A percentile compares a stretch with the other conserved stretches of the same genome.
These are phyloP conservation scores for Brassica balearica DNA, from an alignment of 441 rosid genomes.

Conservation along the genomic window DNA sequence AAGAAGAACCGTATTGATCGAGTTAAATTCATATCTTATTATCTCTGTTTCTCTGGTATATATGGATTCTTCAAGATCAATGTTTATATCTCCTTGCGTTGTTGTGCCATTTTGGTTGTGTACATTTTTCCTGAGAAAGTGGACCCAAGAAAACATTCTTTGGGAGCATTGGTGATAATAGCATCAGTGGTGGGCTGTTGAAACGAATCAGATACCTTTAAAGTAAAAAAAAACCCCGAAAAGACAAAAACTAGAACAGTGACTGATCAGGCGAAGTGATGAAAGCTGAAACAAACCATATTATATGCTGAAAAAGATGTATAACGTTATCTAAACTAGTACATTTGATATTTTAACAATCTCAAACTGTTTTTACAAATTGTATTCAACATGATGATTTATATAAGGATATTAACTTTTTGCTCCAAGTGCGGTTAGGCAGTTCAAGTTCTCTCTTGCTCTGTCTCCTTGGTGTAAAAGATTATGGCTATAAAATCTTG, in stretches of 20 bases:
- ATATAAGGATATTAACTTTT: background rate
- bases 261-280: conserved; percentile 29
- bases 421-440: background rate
- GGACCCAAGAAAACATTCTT: conserved; percentile 44
- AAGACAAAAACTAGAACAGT: conserved; percentile 31
- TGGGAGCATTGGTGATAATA: conserved; percentile 36
- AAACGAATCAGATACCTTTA: conserved; percentile 43
- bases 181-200: conserved; percentile 45
- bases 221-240: conserved; percentile 26
- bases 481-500: conserved; percentile 3
- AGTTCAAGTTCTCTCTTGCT: background rate
- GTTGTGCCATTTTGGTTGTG: conserved; percentile 7
- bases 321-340: background rate
- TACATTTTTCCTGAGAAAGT: conserved; percentile 33
- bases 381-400: background rate
- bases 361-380: background rate
- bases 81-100: background rate
- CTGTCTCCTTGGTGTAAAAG: conserved; percentile 15
- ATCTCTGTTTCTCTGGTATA: background rate
- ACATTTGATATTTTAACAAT: background rate
- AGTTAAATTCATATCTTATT: background rate
- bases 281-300: conserved; percentile 8
- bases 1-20: conserved; percentile 50
- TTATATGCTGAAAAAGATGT: background rate
- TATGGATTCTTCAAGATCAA: conserved; percentile 7